Evolutionary conservation across 1,284 basidiomycete genomes (phyloP), one percentile per base, ranked within the genome.

Genomic region (Naganishia sp.): DNA sequence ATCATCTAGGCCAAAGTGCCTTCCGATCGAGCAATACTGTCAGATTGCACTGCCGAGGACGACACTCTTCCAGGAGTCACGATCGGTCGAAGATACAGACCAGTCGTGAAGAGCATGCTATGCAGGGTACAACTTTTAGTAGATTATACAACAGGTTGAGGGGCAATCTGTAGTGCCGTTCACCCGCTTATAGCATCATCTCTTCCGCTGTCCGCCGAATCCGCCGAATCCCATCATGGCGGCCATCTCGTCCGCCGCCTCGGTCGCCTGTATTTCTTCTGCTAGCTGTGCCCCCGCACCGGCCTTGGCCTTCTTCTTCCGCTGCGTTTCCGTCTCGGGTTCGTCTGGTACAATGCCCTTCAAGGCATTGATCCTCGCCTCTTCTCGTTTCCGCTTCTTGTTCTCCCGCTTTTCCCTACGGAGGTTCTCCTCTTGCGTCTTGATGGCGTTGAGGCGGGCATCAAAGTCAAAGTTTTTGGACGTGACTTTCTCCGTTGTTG

Each of bases 391-490:
- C 64, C 75, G 68, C 70, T 77, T 77, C 68, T 75, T 85, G 60
- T 84, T 82, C 69, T 90, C 85, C 85, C 91, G 90, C 70, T 90
- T 86, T 63, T 76, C 72, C 28, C 78, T 68, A 53, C 74, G 53
- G 66, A 78, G 71, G 23, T 63, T 69, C 59, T 71, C 69, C 55
- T 77, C 73, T 21, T 86, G 87, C 21, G 85, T 86, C 70, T 87
- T 88, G 67, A 99, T 88, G 71, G 92, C 89, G 25, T 87, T 86
- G 6, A 99, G 80, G 11, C 96, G 88, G 73, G 88, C 82, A 72
- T 94, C 88, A 79, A 99, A 99, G 80, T 99, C 95, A 75, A 89
- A 99, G 25, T 87, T 85, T 75, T 94, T 94, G 0, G 90, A 88
- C 31, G 84, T 83, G 0, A 92, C 87, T 9, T 87, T 87, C 54